Evolutionary conservation across 176 grass and related monocot genomes (phyloP), one percentile per base, ranked within the genome.

Genomic region (Rhipidocladum racemiflorum): DNA sequence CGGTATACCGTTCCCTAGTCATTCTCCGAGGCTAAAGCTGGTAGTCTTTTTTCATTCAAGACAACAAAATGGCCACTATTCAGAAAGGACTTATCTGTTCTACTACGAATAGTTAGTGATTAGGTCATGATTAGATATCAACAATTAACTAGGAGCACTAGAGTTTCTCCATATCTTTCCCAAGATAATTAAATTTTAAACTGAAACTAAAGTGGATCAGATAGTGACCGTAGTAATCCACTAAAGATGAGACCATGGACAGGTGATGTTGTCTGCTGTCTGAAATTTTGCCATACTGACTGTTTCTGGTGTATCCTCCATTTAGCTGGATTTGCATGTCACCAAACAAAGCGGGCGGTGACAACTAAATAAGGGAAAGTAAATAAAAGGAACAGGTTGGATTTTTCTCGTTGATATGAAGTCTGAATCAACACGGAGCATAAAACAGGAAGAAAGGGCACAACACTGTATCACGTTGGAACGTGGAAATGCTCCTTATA

Each of bases 301-400:
- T 63, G 23, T 28, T 81, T 72, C 30, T 81, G 16, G 6, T 60
- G 70, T 38, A 68, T 50, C 39, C 12, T 76, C n/a, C 23, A 78
- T 68, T 80, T 67, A 68, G n/a, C 61, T 34, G 28, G 66, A 66
- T 72, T 84, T 83, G 36, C 57, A 78, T 18, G 16, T 36, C 72
- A 21, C 17, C 53, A 50, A 51, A 48, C 20, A 78, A 78, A 70
- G 24, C 15, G 38, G 14, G 5, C 39, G 5, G 24, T 24, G n/a
- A 9, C 29, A 75, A 48, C 7, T 28, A 75, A 60, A 81, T 27
- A 54, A 67, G 48, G 15, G 10, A 42, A 14, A 21, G 23, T 35
- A 34, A 29, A 32, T 57, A 48, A 75, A 65, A 13, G 45, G 11
- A 53, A 30, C 50, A 39, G 10, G 63, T 10, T n/a, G n/a, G 27